A percentile compares a stretch with the other conserved stretches of the same genome.
These are phyloP conservation scores for Clitopilus passeckerianus DNA, from an alignment of 768 basidiomycete species.

Conservation along the genomic window DNA sequence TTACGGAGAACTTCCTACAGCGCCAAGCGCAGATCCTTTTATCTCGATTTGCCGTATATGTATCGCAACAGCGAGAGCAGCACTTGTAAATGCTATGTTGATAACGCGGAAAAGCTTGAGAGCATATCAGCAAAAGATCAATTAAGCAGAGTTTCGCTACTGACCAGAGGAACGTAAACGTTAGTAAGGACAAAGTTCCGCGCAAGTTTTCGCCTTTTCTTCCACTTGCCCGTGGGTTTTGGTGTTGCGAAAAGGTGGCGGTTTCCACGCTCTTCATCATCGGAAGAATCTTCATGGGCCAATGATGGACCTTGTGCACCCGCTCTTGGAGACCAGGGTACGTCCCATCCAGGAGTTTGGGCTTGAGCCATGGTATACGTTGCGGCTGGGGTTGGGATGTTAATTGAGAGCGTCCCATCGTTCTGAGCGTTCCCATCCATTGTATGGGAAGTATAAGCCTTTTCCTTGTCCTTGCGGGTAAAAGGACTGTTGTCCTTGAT, in stretches of 20 bases:
- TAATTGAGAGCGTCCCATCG: slow-evolving; percentile 23
- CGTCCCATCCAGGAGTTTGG: slow-evolving; percentile 61
- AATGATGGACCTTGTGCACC: slow-evolving; percentile 33
- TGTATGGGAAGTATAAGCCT: slow-evolving; percentile 15
- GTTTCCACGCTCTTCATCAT: not conserved
- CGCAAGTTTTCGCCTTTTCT: slow-evolving; percentile 38
- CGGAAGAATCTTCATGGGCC: slow-evolving; percentile 9
- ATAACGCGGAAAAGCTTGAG: slow-evolving; percentile 75
- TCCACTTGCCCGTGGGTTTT: slow-evolving; percentile 23
- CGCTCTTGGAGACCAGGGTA: slow-evolving; percentile 54
- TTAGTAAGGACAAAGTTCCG: slow-evolving; percentile 70
- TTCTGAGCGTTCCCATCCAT: slow-evolving; percentile 9
- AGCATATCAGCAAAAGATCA: slow-evolving; percentile 9
- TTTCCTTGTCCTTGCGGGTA: slow-evolving; percentile 28
- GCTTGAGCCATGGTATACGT: slow-evolving; percentile 52
- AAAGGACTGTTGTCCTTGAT: slow-evolving; percentile 27
- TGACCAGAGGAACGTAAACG: slow-evolving; percentile 73
- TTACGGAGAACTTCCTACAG: slow-evolving; percentile 79
- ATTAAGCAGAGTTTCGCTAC: slow-evolving; percentile 14
- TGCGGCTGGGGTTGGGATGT: slow-evolving; percentile 31
- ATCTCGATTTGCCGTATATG: slow-evolving; percentile 61
- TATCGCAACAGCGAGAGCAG: slow-evolving; percentile 76
- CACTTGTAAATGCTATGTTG: slow-evolving; percentile 78
- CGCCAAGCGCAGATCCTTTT: slow-evolving; percentile 49
- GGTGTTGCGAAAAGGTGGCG: slow-evolving; percentile 13